Evolutionary conservation across 2,329 filamentous ascomycete species (phyloP).

Genomic region (Calonectria henricotiae): DNA sequence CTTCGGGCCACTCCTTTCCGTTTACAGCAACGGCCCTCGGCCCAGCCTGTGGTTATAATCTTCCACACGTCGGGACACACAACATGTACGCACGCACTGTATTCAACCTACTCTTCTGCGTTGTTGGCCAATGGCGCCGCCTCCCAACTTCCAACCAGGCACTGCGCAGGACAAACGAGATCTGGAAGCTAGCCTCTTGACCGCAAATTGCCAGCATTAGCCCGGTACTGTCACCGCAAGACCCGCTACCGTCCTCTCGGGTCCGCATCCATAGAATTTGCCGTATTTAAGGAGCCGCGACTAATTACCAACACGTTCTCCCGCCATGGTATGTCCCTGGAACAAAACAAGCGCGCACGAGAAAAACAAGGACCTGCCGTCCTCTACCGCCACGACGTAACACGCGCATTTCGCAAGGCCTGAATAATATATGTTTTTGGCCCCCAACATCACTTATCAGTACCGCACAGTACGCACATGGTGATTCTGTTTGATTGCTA

Average conservation of each 20-base stretch:
- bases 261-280: slow-evolving; percentile 10
- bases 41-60: not conserved
- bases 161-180: slow-evolving; percentile 3
- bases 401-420: not conserved
- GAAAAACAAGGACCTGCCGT: slow-evolving; percentile 14
- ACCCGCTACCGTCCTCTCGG: slow-evolving; percentile 15
- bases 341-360: slow-evolving; percentile 4
- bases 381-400: slow-evolving; percentile 10
- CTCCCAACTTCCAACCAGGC: not conserved
- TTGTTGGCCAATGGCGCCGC: too few relatives aligned
- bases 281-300: slow-evolving; percentile 2
- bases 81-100: not conserved
- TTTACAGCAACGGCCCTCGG: not conserved
- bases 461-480: slow-evolving; percentile 4
- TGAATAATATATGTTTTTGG: not conserved
- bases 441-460: not conserved
- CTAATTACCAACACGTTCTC: slow-evolving; percentile 14
- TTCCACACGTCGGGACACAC: not conserved
- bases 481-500: slow-evolving; percentile 28
- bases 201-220: slow-evolving; percentile 30
- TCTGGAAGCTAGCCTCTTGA: slow-evolving; percentile 4
- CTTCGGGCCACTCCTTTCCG: slow-evolving; percentile 13
- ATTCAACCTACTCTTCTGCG: not conserved
- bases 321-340: slow-evolving; percentile 12
- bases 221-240: slow-evolving; percentile 17